A percentile compares a stretch with the other conserved stretches of the same genome.
phyloP scores from a whole-genome alignment of 2,329 filamentous ascomycete genomes.

The Aureobasidium melanogenum region DNA sequence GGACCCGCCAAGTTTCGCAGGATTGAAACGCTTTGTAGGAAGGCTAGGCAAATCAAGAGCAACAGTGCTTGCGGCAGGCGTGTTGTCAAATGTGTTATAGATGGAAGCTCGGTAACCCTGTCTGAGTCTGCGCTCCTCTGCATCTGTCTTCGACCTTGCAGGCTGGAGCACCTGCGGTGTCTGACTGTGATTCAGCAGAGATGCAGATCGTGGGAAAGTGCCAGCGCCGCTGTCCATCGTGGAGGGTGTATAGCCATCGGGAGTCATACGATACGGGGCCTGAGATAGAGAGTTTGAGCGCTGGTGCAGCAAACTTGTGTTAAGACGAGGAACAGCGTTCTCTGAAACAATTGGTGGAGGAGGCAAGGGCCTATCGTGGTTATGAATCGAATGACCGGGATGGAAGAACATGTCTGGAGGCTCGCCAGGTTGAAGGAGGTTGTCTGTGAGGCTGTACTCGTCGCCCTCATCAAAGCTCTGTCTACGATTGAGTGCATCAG shows the following conservation, averaged over 20 bases:
- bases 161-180: constrained; percentile 72
- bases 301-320: neutral
- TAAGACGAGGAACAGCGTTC: constrained; percentile 35
- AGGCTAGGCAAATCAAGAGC: constrained; percentile 77
- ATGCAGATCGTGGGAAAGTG: constrained; percentile 62
- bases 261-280: constrained; percentile 11
- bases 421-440: constrained; percentile 38
- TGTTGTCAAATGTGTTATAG: constrained; percentile 37
- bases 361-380: constrained; percentile 49
- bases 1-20: constrained; percentile 66
- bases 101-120: constrained; percentile 39
- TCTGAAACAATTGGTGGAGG: constrained; percentile 51
- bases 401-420: constrained; percentile 92
- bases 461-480: constrained; percentile 91
- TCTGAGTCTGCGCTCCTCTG: constrained; percentile 55
- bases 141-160: constrained; percentile 90
- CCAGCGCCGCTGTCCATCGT: constrained; percentile 5
- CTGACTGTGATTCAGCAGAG: constrained; percentile 71
- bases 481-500: constrained; percentile 53
- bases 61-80: constrained; percentile 37
- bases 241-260: constrained; percentile 8
- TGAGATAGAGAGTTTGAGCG: constrained; percentile 11
- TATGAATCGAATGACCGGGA: constrained; percentile 51
- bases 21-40: constrained; percentile 73
- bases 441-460: constrained; percentile 48